Evolutionary conservation across 1,284 basidiomycete genomes (phyloP).

Genomic region (Neonothopanus nambi): DNA sequence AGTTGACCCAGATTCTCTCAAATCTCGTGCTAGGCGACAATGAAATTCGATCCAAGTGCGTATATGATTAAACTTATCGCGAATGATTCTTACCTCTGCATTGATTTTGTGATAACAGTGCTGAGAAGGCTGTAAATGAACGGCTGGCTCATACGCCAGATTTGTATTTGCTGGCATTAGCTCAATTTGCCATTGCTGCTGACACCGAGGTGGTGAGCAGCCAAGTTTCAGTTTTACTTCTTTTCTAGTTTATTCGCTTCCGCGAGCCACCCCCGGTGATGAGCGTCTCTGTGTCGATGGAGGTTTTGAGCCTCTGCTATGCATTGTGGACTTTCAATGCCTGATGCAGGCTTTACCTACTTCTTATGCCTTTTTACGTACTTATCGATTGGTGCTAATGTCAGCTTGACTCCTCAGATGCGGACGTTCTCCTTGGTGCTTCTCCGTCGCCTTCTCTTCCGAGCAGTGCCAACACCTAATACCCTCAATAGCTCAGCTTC

Average conservation of each 20-base stretch:
- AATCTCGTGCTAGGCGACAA: constrained; percentile 82
- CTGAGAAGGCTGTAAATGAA: constrained; percentile 78
- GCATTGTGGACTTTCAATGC: too few relatives aligned
- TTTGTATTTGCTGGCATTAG: constrained; percentile 71
- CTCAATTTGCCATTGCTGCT: constrained; percentile 71
- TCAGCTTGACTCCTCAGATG: constrained; percentile 48
- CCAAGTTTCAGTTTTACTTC: constrained; percentile 1
- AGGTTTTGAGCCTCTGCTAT: too few relatives aligned
- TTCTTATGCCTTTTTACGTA: too few relatives aligned
- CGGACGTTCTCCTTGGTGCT: constrained; percentile 79
- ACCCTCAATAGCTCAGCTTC: constrained; percentile 21
- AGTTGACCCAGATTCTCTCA: constrained; percentile 78
- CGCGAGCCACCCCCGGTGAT: neutral
- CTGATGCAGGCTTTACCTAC: too few relatives aligned
- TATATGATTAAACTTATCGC: constrained; percentile 16
- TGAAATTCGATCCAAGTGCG: constrained; percentile 69
- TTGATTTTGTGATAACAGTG: constrained; percentile 40
- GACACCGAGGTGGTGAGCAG: constrained; percentile 70
- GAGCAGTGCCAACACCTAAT: constrained; percentile 31
- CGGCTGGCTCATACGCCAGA: constrained; percentile 73
- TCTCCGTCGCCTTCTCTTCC: constrained; percentile 72
- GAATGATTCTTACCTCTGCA: constrained; percentile 1
- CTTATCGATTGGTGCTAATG: neutral
- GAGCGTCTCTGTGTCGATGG: too few relatives aligned
- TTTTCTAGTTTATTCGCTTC: neutral